These are phyloP conservation scores for Hypoxylon sp. DNA, from an alignment of 2,329 filamentous ascomycete species.

Conservation along the genomic window DNA sequence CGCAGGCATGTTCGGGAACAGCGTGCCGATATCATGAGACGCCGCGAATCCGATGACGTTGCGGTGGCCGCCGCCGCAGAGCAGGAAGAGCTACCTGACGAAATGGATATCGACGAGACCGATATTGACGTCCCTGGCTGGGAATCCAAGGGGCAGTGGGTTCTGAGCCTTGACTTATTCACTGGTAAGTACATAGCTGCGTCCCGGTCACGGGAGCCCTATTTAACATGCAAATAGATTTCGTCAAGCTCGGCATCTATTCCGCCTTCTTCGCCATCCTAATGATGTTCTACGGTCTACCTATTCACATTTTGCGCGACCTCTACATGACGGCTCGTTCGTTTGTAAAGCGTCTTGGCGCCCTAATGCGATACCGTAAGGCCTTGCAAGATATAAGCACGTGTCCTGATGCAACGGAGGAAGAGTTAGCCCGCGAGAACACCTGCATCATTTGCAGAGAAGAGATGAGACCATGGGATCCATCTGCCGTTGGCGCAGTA, in stretches of 20 bases:
- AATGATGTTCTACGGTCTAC: conserved; percentile 92
- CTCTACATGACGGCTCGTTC: conserved; percentile 94
- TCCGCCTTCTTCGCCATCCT: conserved; percentile 93
- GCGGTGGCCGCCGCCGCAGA: conserved; percentile 65
- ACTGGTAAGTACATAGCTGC: conserved; percentile 74
- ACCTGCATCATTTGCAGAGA: conserved; percentile 98
- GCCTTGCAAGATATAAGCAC: conserved; percentile 95
- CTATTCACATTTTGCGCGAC: conserved; percentile 96
- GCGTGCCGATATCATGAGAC: conserved; percentile 66
- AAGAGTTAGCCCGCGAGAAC: conserved; percentile 88
- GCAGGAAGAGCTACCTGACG: conserved; percentile 69
- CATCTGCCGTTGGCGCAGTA: conserved; percentile 75
- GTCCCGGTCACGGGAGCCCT: background rate
- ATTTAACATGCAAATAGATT: conserved; percentile 69
- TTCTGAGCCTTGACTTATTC: conserved; percentile 88
- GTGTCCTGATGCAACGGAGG: conserved; percentile 90
- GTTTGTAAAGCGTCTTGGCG: conserved; percentile 89
- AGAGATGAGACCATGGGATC: conserved; percentile 88
- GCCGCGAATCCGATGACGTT: conserved; percentile 63
- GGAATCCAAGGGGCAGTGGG: conserved; percentile 95
- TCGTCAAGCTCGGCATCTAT: conserved; percentile 92
- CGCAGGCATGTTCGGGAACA: conserved; percentile 76
- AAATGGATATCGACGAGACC: conserved; percentile 89
- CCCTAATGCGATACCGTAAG: conserved; percentile 90
- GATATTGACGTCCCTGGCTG: conserved; percentile 96